Percentiles rank a stretch among this genome's conserved stretches.
These are phyloP conservation scores for Plasmodium knowlesi DNA, from an alignment of 169 alveolate genomes.

Conservation along the genomic window DNA sequence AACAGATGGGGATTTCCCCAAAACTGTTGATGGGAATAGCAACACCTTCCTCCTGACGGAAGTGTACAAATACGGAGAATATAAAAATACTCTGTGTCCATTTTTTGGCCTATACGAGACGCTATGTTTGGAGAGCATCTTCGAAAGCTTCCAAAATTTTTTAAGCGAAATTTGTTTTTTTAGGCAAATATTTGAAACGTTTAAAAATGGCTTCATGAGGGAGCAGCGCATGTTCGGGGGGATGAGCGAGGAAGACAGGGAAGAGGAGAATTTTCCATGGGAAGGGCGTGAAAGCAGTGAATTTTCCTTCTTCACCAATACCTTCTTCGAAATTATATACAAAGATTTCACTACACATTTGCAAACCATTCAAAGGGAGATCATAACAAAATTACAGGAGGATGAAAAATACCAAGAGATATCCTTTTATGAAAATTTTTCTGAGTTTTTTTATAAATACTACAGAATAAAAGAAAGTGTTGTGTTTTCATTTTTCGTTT, in stretches of 20 bases:
- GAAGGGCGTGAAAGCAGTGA: neutral
- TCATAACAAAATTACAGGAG: neutral
- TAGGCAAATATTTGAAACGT: slow-evolving; percentile 26
- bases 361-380: slow-evolving; percentile 36
- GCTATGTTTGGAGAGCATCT: slow-evolving; percentile 13
- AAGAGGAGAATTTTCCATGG: neutral
- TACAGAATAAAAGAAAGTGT: slow-evolving; percentile 49
- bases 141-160: slow-evolving; percentile 11
- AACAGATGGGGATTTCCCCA: neutral
- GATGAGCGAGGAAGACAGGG: neutral
- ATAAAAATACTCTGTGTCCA: slow-evolving; percentile 36
- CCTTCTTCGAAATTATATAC: slow-evolving; percentile 70
- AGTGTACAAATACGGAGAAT: slow-evolving; percentile 6
- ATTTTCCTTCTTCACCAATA: slow-evolving; percentile 26
- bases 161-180: slow-evolving; percentile 47
- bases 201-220: slow-evolving; percentile 47
- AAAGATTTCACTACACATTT: slow-evolving; percentile 56
- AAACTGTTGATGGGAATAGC: neutral
- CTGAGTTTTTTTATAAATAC: slow-evolving; percentile 13
- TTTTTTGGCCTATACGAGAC: slow-evolving; percentile 33
- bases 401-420: slow-evolving; percentile 1
- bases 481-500: slow-evolving; percentile 48
- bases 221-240: slow-evolving; percentile 25
- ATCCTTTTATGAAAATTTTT: slow-evolving; percentile 43
- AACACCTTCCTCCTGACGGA: neutral